These are phyloP conservation scores for Eimeria brunetti DNA, from an alignment of 169 alveolate species.

Conservation along the genomic window DNA sequence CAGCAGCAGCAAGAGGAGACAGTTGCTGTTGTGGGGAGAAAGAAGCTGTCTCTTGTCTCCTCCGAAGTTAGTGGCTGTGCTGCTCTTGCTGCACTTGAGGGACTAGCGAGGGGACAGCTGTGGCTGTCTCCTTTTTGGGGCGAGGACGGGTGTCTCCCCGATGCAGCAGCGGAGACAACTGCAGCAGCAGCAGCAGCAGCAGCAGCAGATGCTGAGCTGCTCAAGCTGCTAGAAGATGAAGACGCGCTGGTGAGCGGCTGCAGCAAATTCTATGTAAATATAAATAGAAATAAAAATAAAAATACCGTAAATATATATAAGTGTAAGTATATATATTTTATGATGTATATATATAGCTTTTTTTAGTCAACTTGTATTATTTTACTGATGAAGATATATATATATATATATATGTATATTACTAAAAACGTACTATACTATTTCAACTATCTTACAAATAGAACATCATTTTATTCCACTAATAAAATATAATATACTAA, in stretches of 20 bases:
- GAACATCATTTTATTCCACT: too few relatives aligned
- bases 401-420: too few relatives aligned
- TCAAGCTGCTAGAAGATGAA: constrained; percentile 41
- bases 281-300: too few relatives aligned
- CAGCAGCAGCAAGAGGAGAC: neutral
- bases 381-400: too few relatives aligned
- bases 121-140: constrained; percentile 72
- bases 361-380: too few relatives aligned
- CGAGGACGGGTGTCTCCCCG: constrained; percentile 46
- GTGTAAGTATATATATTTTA: too few relatives aligned
- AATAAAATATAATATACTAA: too few relatives aligned
- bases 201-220: constrained; percentile 55
- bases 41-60: neutral
- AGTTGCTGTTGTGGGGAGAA: constrained; percentile 18
- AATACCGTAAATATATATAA: too few relatives aligned
- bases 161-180: constrained; percentile 2
- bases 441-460: too few relatives aligned
- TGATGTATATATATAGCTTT: too few relatives aligned
- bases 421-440: too few relatives aligned
- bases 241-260: constrained; percentile 35
- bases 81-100: constrained; percentile 52
- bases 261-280: neutral
- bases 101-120: constrained; percentile 53
- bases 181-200: neutral
- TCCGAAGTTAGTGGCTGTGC: constrained; percentile 41